A percentile compares a stretch with the other conserved stretches of the same genome.
Conservation (phyloP, 257 asterid genomes). For the Coffea eugenioides region DNA sequence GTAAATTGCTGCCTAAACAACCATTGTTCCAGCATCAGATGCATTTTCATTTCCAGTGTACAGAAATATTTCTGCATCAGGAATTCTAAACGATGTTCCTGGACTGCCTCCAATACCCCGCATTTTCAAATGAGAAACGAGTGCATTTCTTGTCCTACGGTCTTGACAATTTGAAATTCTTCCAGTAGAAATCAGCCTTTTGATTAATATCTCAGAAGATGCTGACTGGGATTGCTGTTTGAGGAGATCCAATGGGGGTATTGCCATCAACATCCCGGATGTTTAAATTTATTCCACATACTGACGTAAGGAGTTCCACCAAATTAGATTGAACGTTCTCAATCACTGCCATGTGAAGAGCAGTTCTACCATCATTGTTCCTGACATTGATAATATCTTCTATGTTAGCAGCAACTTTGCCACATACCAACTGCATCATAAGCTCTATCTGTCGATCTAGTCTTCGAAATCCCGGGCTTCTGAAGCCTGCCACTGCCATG, state of each 20-base stretch:
- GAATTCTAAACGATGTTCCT: conserved; percentile 73
- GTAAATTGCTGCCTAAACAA: too few relatives aligned
- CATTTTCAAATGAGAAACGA: conserved; percentile 55
- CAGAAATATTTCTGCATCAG: conserved; percentile 68
- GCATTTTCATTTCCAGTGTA: conserved; percentile 49
- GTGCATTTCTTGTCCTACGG: conserved; percentile 33
- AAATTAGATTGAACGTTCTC: conserved; percentile 60
- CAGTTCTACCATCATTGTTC: conserved; percentile 75
- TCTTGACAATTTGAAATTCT: conserved; percentile 57
- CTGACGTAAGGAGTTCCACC: conserved; percentile 77
- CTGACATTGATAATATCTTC: conserved; percentile 53
- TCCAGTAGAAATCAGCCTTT: conserved; percentile 66
- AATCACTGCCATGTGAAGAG: conserved; percentile 76
- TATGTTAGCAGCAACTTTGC: conserved; percentile 29
- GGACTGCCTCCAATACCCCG: conserved; percentile 73
- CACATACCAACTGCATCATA: conserved; percentile 43
- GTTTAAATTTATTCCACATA: conserved; percentile 47
- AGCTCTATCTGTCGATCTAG: conserved; percentile 66
- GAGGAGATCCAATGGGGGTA: conserved; percentile 78
- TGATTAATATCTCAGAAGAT: conserved; percentile 70
- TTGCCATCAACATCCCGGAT: conserved; percentile 61
- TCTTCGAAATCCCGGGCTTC: conserved; percentile 63
- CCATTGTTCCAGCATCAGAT: conserved; percentile 22
- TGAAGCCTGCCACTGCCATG: conserved; percentile 82
- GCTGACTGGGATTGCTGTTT: conserved; percentile 57